These are phyloP conservation scores for Ploettnerulaceae sp. DNA, from an alignment of 2,329 filamentous ascomycete species.

Conservation along the genomic window DNA sequence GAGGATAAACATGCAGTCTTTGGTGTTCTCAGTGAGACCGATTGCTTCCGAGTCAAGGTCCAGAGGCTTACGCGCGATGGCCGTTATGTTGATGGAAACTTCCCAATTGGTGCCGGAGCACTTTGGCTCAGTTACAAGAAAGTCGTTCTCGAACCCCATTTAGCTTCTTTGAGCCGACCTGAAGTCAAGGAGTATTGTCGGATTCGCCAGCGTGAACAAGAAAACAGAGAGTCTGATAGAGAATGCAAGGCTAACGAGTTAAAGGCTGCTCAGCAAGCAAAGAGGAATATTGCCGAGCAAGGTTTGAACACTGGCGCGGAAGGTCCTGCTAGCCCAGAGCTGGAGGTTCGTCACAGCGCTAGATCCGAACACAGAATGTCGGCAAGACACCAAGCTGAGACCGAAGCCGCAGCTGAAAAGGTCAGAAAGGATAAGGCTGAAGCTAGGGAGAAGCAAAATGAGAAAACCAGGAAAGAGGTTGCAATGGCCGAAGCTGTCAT, in stretches of 20 bases:
- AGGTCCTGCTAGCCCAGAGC: constrained; percentile 19
- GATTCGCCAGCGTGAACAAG: constrained; percentile 54
- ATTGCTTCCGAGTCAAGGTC: constrained; percentile 61
- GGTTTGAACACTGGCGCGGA: constrained; percentile 10
- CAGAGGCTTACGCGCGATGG: constrained; percentile 57
- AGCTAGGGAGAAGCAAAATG: constrained; percentile 24
- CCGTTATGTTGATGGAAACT: constrained; percentile 53
- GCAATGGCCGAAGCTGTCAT: constrained; percentile 26
- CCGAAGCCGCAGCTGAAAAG: constrained; percentile 21
- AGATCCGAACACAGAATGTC: constrained; percentile 26
- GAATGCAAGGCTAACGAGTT: constrained; percentile 45
- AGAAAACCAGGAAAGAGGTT: constrained; percentile 30
- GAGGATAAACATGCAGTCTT: constrained; percentile 57
- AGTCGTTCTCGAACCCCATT: constrained; percentile 52
- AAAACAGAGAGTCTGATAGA: constrained; percentile 46
- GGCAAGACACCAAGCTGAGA: constrained; percentile 26
- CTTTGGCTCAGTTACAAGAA: constrained; percentile 61
- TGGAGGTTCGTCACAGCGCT: constrained; percentile 29
- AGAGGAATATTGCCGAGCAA: constrained; percentile 20
- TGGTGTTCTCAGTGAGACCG: constrained; percentile 57
- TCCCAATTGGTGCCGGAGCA: constrained; percentile 54
- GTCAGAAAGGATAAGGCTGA: constrained; percentile 26
- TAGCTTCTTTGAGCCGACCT: constrained; percentile 45
- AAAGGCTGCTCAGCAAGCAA: constrained; percentile 26
- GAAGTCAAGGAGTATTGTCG: constrained; percentile 62